Evolutionary conservation across 148 eudicot species (phyloP), one percentile per base, ranked within the genome.

Genomic region (Cornus florida): DNA sequence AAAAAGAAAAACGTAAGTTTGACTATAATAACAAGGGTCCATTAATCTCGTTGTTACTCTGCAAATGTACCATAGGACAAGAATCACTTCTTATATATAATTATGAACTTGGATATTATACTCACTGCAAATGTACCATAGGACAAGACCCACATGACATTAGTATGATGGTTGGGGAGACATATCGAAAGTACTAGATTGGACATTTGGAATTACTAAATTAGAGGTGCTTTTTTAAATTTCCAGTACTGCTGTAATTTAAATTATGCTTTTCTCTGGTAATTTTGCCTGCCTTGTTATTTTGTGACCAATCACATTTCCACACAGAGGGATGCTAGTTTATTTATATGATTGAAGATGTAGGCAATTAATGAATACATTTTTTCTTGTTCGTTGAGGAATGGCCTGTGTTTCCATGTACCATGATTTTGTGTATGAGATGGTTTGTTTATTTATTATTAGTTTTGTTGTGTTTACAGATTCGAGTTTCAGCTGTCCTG

Each of bases 401-500:
- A 53, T 53, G 59, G 5, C 19, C 19, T 11, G 1, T 16, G 17
- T 16, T 53, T 53, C 19, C 4, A 16, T 16, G 14, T 53, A 53
- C 59, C 59, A 13, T 14, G 59, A 53, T 53, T 53, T 53, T 53
- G 17, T 53, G 59, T 53, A 53, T 53, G 59, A 53, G 14, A 11
- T 53, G 59, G 59, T 0, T 3, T 53, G 2, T 53, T 12, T 53
- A 53, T 53, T 53, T 53, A 14, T 11, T 53, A 53, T 53, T 53
- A 16, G 2, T 62, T 62, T 11, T 20, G 8, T 67, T 16, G 59
- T 48, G 22, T 68, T 19, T 22, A 7, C 78, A 80, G 83, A 62
- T 80, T 75, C 72, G 83, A 43, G 83, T 75, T 41, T 80, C 83
- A 28, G 83, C 83, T 13, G 78, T 80, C 59, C 59, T 80, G 16